Percentiles rank a stretch among this genome's conserved stretches.
These are phyloP conservation scores for Kurtzmaniella fragi DNA, from an alignment of 805 yeast species.

Conservation along the genomic window DNA sequence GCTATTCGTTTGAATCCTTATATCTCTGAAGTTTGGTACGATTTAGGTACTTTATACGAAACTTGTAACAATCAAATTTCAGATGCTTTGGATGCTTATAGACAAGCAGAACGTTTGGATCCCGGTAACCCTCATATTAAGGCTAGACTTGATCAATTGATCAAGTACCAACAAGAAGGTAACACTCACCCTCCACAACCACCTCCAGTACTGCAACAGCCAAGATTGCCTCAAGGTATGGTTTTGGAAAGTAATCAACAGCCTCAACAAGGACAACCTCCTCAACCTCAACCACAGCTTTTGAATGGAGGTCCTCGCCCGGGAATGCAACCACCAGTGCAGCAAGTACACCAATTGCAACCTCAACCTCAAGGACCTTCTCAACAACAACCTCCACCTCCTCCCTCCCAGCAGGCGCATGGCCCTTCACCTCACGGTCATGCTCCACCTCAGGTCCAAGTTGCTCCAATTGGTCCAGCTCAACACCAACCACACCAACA, in stretches of 20 bases:
- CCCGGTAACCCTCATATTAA: conserved; percentile 93
- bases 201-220: conserved; percentile 62
- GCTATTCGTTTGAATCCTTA: conserved; percentile 95
- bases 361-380: conserved; percentile 4
- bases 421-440: conserved; percentile 1
- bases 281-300: conserved; percentile 7
- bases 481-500: conserved; percentile 8
- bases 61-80: conserved; percentile 93
- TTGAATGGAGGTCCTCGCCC: conserved; percentile 7
- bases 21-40: conserved; percentile 98
- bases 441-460: background rate
- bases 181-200: conserved; percentile 60
- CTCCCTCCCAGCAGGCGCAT: conserved; percentile 1
- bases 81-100: conserved; percentile 95
- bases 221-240: conserved; percentile 58
- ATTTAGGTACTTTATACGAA: conserved; percentile 93
- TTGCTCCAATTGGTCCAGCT: conserved; percentile 3
- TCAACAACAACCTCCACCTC: conserved; percentile 9
- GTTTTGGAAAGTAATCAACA: conserved; percentile 45
- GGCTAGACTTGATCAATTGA: conserved; percentile 83
- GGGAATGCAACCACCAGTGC: conserved; percentile 5
- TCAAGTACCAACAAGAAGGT: conserved; percentile 66
- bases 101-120: conserved; percentile 92
- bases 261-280: conserved; percentile 15
- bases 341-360: conserved; percentile 7